Conservation (phyloP, 2,329 filamentous ascomycete species). For the Huntiella moniliformis region DNA sequence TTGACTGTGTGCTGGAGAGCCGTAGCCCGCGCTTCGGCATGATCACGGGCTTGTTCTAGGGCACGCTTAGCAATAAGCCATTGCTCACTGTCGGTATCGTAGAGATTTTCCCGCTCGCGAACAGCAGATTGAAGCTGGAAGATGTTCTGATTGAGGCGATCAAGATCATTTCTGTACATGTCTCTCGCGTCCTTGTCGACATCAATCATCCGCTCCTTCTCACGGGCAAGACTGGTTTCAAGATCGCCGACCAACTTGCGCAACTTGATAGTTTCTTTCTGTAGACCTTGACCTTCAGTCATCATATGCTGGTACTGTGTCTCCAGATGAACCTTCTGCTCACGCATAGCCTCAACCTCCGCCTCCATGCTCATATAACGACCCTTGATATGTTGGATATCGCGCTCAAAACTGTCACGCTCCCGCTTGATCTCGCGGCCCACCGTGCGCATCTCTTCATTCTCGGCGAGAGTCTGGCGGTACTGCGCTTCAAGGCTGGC, state of each 20-base stretch:
- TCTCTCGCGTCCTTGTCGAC: constrained; percentile 38
- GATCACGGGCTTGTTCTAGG: constrained; percentile 45
- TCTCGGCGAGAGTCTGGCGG: constrained; percentile 27
- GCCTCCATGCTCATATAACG: constrained; percentile 30
- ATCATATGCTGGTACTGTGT: constrained; percentile 48
- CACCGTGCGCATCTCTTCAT: constrained; percentile 25
- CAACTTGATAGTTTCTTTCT: constrained; percentile 39
- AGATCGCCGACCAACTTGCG: constrained; percentile 28
- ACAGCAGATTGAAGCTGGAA: constrained; percentile 44
- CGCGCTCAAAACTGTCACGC: constrained; percentile 22
- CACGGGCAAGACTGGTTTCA: constrained; percentile 29
- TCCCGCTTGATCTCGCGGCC: constrained; percentile 26
- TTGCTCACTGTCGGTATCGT: constrained; percentile 51
- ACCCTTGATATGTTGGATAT: constrained; percentile 20
- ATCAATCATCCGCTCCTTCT: constrained; percentile 38
- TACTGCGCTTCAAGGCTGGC: constrained; percentile 33
- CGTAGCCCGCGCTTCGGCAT: constrained; percentile 46
- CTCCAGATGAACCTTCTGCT: constrained; percentile 53
- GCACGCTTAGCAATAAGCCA: constrained; percentile 50
- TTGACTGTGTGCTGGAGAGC: constrained; percentile 55
- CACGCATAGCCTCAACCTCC: constrained; percentile 38
- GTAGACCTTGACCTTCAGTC: constrained; percentile 46
- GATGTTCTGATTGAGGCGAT: constrained; percentile 37
- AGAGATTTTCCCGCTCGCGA: constrained; percentile 49
- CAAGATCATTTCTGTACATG: constrained; percentile 28